Evolutionary conservation across 305 asterid species (phyloP).

Genomic region (Plantago coronopus): DNA sequence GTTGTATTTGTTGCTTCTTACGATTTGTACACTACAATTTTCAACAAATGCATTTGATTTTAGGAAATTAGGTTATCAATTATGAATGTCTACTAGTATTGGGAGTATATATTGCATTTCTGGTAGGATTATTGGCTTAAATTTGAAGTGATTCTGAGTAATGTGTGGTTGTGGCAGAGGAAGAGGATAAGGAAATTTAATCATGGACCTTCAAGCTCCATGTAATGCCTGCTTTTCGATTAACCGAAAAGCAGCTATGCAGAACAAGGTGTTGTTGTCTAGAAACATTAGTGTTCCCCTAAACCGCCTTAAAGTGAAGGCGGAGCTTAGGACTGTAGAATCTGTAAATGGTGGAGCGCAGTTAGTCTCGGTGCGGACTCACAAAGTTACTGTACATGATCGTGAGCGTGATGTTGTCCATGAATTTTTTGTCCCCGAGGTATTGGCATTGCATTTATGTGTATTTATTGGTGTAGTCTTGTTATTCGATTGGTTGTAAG

Average conservation of each 20-base stretch:
- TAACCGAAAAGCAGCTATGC: constrained; percentile 30
- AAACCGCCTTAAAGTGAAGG: constrained; percentile 29
- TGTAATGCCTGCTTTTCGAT: constrained; percentile 45
- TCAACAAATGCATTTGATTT: too few species aligned
- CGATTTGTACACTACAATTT: too few species aligned
- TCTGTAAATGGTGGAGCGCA: constrained; percentile 39
- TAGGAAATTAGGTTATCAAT: too few species aligned
- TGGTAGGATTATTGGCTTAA: not conserved
- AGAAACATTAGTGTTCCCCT: constrained; percentile 23
- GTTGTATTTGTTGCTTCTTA: too few species aligned
- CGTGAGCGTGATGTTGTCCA: constrained; percentile 70
- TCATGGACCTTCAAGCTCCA: constrained; percentile 66
- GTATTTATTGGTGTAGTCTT: constrained; percentile 5
- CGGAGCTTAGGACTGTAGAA: constrained; percentile 44
- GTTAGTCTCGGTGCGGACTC: constrained; percentile 50
- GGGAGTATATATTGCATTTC: not conserved
- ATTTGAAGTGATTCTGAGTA: not conserved
- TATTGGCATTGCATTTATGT: constrained; percentile 15
- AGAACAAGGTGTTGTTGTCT: constrained; percentile 22
- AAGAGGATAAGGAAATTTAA: not conserved
- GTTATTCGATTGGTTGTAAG: constrained; percentile 8
- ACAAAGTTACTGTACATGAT: constrained; percentile 86
- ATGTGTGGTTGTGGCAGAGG: not conserved
- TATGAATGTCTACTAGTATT: too few species aligned
- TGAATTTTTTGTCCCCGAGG: constrained; percentile 88